Conservation (phyloP, 306 rosid genomes). For the Glycine soja region DNA sequence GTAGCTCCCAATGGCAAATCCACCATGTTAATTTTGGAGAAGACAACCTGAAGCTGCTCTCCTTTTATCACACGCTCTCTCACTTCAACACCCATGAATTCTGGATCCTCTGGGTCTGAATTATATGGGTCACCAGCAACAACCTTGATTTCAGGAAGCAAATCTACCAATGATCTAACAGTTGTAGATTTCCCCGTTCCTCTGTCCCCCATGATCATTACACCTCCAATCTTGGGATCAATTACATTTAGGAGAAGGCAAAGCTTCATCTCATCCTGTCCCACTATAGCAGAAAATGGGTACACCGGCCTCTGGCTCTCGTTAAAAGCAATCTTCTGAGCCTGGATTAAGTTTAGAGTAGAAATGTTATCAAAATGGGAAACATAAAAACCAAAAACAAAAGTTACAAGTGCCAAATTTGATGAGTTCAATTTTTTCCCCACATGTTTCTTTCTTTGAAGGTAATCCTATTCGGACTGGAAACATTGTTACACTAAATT, state of each 20-base stretch:
- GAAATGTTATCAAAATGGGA: not conserved
- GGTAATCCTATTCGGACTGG: too few relatives aligned
- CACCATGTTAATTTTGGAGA: slow-evolving; percentile 91
- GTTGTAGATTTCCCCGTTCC: slow-evolving; percentile 95
- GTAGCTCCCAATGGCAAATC: slow-evolving; percentile 97
- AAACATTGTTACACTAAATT: too few relatives aligned
- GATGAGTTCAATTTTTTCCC: too few relatives aligned
- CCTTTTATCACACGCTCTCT: slow-evolving; percentile 73
- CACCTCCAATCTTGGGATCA: slow-evolving; percentile 96
- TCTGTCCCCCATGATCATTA: slow-evolving; percentile 98
- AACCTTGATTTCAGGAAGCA: slow-evolving; percentile 87
- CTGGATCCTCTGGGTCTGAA: slow-evolving; percentile 95
- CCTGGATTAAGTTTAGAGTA: slow-evolving; percentile 52
- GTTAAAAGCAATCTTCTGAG: slow-evolving; percentile 55
- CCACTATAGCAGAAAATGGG: slow-evolving; percentile 93
- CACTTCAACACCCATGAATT: slow-evolving; percentile 87
- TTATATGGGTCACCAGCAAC: slow-evolving; percentile 93
- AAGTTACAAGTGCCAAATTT: too few relatives aligned
- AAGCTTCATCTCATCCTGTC: slow-evolving; percentile 98
- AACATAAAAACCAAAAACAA: not conserved
- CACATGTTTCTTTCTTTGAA: too few relatives aligned
- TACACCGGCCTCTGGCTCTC: slow-evolving; percentile 91
- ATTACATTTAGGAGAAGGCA: slow-evolving; percentile 92
- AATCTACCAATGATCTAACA: slow-evolving; percentile 86
- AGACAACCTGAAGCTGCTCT: slow-evolving; percentile 64